These are phyloP conservation scores for Coleophoma eucalyptorum DNA, from an alignment of 2,329 filamentous ascomycete species.

Conservation along the genomic window DNA sequence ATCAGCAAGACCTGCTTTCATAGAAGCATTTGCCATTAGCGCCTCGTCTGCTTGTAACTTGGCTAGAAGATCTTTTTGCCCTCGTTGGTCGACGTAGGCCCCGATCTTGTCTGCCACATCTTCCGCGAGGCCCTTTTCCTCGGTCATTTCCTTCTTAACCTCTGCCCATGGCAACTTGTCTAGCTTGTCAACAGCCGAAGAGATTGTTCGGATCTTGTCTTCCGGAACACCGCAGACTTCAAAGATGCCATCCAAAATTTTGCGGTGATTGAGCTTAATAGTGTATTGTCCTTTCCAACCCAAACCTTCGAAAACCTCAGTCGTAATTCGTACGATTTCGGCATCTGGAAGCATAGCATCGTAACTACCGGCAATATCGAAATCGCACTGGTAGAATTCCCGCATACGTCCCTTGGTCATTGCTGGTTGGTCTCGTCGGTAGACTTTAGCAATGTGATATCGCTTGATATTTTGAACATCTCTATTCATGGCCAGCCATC, in stretches of 20 bases:
- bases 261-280: slow-evolving; percentile 93
- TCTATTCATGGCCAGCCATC: slow-evolving; percentile 86
- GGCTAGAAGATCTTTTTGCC: slow-evolving; percentile 69
- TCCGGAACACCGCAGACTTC: slow-evolving; percentile 83
- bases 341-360: slow-evolving; percentile 92
- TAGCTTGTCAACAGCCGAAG: slow-evolving; percentile 90
- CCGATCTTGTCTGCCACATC: slow-evolving; percentile 85
- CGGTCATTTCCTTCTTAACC: slow-evolving; percentile 88
- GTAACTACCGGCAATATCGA: slow-evolving; percentile 86
- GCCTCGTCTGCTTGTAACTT: slow-evolving; percentile 64
- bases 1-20: slow-evolving; percentile 77
- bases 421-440: slow-evolving; percentile 75
- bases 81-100: slow-evolving; percentile 75
- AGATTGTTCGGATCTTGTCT: slow-evolving; percentile 85
- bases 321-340: slow-evolving; percentile 79
- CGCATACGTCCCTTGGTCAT: slow-evolving; percentile 91
- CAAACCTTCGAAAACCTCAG: slow-evolving; percentile 80
- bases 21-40: slow-evolving; percentile 66
- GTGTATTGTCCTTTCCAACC: slow-evolving; percentile 64
- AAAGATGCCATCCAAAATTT: slow-evolving; percentile 91
- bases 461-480: slow-evolving; percentile 81
- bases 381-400: slow-evolving; percentile 97
- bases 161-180: slow-evolving; percentile 91
- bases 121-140: slow-evolving; percentile 77
- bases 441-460: slow-evolving; percentile 94